Evolutionary conservation across 495 filamentous ascomycete species (phyloP).

Genomic region (Aspergillus incahuasiensis): DNA sequence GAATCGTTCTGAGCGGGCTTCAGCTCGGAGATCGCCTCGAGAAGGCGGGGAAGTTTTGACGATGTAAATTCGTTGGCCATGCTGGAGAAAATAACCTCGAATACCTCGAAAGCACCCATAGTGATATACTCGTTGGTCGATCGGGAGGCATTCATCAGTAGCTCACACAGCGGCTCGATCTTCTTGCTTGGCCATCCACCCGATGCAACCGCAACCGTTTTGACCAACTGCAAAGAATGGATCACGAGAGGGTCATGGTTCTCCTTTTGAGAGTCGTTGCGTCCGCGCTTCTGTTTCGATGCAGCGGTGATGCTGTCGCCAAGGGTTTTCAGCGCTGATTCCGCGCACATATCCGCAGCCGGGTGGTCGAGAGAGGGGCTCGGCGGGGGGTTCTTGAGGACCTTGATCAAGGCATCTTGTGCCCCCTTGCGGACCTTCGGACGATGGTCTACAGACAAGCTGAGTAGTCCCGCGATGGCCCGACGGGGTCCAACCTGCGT

Average conservation of each 20-base stretch:
- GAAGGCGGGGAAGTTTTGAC: constrained; percentile 78
- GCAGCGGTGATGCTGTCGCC: constrained; percentile 60
- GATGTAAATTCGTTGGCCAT: constrained; percentile 83
- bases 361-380: constrained; percentile 91
- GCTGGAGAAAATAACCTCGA: constrained; percentile 89
- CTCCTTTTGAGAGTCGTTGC: constrained; percentile 38
- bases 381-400: constrained; percentile 77
- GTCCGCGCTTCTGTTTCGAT: constrained; percentile 58
- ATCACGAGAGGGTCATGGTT: constrained; percentile 78
- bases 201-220: constrained; percentile 76
- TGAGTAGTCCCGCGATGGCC: constrained; percentile 81
- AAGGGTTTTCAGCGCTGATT: constrained; percentile 74
- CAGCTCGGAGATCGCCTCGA: constrained; percentile 83
- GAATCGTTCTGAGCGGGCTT: constrained; percentile 87
- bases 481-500: constrained; percentile 82
- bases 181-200: constrained; percentile 97
- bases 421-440: constrained; percentile 95
- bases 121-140: constrained; percentile 91
- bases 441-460: constrained; percentile 76
- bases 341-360: constrained; percentile 91
- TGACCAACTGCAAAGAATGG: constrained; percentile 85
- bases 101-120: constrained; percentile 92
- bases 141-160: constrained; percentile 79
- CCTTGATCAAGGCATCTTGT: constrained; percentile 79
- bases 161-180: constrained; percentile 84